Conservation (phyloP, 352 stramenopile genomes). For the Phytophthora cactorum region DNA sequence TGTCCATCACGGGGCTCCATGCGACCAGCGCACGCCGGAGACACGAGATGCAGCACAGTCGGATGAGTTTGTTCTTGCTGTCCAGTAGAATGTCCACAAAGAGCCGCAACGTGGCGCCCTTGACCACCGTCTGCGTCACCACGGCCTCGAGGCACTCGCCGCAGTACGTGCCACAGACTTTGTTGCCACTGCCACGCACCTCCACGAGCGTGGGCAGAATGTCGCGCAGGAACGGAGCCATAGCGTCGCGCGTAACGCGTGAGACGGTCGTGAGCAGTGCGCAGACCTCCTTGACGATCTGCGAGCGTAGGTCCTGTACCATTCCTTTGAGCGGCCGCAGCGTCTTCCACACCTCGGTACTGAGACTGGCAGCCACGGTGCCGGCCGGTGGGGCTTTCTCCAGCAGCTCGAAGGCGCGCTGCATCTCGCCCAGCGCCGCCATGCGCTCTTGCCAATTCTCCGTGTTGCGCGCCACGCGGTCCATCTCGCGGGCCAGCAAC, state of each 20-base stretch:
- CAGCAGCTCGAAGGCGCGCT: constrained; percentile 68
- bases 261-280: constrained; percentile 64
- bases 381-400: constrained; percentile 41
- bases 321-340: constrained; percentile 77
- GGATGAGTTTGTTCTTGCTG: constrained; percentile 87
- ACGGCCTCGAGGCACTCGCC: constrained; percentile 76
- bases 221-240: constrained; percentile 80
- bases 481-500: constrained; percentile 69
- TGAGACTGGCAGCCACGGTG: constrained; percentile 42
- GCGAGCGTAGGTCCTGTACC: constrained; percentile 81
- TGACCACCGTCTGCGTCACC: constrained; percentile 70
- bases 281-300: constrained; percentile 89
- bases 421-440: constrained; percentile 66
- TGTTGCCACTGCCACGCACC: constrained; percentile 83
- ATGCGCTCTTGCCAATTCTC: constrained; percentile 88
- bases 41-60: constrained; percentile 73
- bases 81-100: constrained; percentile 79
- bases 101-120: constrained; percentile 72
- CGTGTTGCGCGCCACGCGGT: constrained; percentile 72
- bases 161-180: constrained; percentile 84
- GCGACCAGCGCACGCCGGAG: constrained; percentile 53
- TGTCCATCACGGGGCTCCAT: constrained; percentile 83
- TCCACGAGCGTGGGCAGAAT: constrained; percentile 77
- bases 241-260: constrained; percentile 70
- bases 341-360: constrained; percentile 70